Conservation (phyloP, 2,329 filamentous ascomycete species). For the Emydomyces testavorans region DNA sequence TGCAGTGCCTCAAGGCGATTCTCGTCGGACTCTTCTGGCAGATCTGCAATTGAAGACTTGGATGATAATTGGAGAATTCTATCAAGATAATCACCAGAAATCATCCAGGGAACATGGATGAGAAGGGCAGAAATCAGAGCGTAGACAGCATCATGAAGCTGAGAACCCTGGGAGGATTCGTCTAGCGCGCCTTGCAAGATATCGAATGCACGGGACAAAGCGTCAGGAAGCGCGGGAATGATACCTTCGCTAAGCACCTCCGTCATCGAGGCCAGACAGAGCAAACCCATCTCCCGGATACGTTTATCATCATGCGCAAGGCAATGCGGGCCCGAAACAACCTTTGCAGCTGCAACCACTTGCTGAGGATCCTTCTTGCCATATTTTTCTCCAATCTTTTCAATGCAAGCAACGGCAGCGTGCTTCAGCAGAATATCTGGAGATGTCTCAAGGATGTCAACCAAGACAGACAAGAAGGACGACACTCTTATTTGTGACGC, state of each 20-base stretch:
- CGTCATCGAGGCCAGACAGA: constrained; percentile 79
- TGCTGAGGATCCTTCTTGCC: constrained; percentile 78
- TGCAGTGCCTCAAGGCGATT: constrained; percentile 58
- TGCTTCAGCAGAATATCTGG: constrained; percentile 66
- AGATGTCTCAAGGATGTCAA: constrained; percentile 61
- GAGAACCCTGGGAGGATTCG: constrained; percentile 43
- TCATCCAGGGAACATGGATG: constrained; percentile 78
- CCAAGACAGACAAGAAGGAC: constrained; percentile 67
- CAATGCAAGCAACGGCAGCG: constrained; percentile 77
- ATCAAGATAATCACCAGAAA: constrained; percentile 63
- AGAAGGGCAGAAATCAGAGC: constrained; percentile 68
- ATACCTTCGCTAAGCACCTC: constrained; percentile 79
- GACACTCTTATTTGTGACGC: constrained; percentile 60
- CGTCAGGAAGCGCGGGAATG: constrained; percentile 66
- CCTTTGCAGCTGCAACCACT: constrained; percentile 62
- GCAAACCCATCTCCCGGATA: constrained; percentile 69
- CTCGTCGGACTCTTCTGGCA: constrained; percentile 52
- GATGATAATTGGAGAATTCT: constrained; percentile 61
- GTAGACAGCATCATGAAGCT: constrained; percentile 72
- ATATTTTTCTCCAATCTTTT: constrained; percentile 88
- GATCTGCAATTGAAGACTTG: constrained; percentile 52
- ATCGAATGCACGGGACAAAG: constrained; percentile 58
- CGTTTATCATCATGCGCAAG: constrained; percentile 61
- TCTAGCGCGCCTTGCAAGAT: constrained; percentile 57
- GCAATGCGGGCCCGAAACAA: constrained; percentile 64